Base-by-base conservation (phyloP, 768 basidiomycete species). In the Pseudohyphozyma bogoriensis region DNA sequence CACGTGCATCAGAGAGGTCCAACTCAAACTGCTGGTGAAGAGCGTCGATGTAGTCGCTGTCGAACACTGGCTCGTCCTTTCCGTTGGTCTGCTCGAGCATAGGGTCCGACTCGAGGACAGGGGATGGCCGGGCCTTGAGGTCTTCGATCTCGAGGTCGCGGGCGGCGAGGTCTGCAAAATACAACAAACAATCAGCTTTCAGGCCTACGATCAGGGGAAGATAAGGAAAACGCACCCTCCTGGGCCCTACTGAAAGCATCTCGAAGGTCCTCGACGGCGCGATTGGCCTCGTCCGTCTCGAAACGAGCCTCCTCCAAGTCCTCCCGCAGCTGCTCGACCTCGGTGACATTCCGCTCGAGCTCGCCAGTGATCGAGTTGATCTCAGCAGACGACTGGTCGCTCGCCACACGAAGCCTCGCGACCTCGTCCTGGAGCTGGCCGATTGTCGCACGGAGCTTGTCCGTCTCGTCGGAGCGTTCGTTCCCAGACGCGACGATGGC, bases 1-100 rank as follows among this genome's bases (percentile, higher is more conserved):
- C 86, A 37, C 86, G 86, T 5, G 88, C 82, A 15, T 81, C 77
- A 37, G 88, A 90, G 10, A 91, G 78, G 60, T 89, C 88, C 59
- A 92, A 79, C 16, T 80, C 78, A 68, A 89, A 85, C 64, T 87
- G 85, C 69, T 89, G 85, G 68, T 78, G 78, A 36, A 86, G 73
- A 29, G 83, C 81, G 58, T 80, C 79, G 24, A 89, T 28, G 33
- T 60, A 33, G 31, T 49, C 39, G 11, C 37, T 16, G 46, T 50
- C 45, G 33, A 36, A 24, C 0, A 40, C 20, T 8, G 56, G 35
- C 29, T 51, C 24, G 24, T 35, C 33, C 22, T n/a, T 36, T 8
- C 16, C 28, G n/a, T 22, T 9, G 42, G n/a, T 39, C 24, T 24
- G 26, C 20, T n/a, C n/a, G n/a, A 28, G 36, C 31, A 40, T 20